A percentile compares a stretch with the other conserved stretches of the same genome.
phyloP scores from a whole-genome alignment of 805 yeast species.

The Kluyveromyces aestuarii region DNA sequence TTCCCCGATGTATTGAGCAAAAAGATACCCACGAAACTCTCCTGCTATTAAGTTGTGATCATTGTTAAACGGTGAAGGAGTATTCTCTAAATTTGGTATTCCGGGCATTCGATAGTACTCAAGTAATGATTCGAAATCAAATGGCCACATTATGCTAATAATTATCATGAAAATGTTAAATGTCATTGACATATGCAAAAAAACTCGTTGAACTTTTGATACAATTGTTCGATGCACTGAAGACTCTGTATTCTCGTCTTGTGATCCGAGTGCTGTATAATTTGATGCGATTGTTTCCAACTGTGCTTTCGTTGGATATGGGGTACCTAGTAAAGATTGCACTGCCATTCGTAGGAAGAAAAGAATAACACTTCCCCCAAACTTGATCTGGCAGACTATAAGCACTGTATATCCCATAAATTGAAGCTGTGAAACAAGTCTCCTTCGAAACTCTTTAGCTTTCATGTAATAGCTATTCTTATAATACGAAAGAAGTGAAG shows the following conservation, averaged over 20 bases:
- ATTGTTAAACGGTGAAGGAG: conserved; percentile 23
- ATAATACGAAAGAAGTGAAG: background rate
- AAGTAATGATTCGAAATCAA: conserved; percentile 31
- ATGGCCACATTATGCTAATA: conserved; percentile 17
- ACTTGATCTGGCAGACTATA: conserved; percentile 20
- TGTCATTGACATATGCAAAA: conserved; percentile 8
- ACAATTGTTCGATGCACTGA: background rate
- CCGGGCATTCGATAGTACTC: conserved; percentile 11
- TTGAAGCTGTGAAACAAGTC: conserved; percentile 12
- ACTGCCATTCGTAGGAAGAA: conserved; percentile 28
- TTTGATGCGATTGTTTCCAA: conserved; percentile 14
- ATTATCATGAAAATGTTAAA: conserved; percentile 16
- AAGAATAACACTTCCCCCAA: conserved; percentile 17
- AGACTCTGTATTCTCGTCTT: background rate
- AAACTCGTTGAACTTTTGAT: background rate
- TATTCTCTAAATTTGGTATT: conserved; percentile 18
- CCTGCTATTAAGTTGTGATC: conserved; percentile 20
- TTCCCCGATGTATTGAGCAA: conserved; percentile 43
- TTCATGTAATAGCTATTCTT: background rate
- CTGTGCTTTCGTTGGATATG: conserved; percentile 32
- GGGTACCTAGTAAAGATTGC: conserved; percentile 33
- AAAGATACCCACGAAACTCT: conserved; percentile 29
- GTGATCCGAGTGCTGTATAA: conserved; percentile 6
- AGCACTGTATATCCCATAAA: conserved; percentile 19
- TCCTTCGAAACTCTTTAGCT: conserved; percentile 14